Evolutionary conservation across 164 flowering plant genomes (phyloP).

Genomic region (Magnolia changhungtana): DNA sequence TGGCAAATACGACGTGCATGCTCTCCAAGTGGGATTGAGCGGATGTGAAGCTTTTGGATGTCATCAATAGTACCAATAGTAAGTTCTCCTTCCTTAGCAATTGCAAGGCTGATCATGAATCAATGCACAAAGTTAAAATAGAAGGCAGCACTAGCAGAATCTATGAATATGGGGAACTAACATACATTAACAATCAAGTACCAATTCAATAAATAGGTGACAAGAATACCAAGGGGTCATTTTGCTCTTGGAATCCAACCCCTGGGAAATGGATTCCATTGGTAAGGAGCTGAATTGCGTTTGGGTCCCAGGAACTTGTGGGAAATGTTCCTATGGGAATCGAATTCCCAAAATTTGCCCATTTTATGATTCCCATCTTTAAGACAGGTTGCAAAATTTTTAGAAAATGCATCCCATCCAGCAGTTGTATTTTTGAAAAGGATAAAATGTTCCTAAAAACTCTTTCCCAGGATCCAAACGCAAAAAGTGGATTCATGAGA

Average conservation of each 20-base stretch:
- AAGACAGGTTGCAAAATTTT: too few species aligned
- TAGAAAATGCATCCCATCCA: too few species aligned
- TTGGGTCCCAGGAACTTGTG: background rate
- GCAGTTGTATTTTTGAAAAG: too few species aligned
- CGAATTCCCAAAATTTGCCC: too few species aligned
- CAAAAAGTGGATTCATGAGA: too few species aligned
- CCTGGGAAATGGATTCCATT: background rate
- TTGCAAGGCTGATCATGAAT: slow-evolving; percentile 72
- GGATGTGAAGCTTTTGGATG: slow-evolving; percentile 97
- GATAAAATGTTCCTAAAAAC: too few species aligned
- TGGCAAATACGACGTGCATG: slow-evolving; percentile 94
- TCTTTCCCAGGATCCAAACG: too few species aligned
- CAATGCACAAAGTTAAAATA: slow-evolving; percentile 2
- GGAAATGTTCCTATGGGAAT: too few species aligned
- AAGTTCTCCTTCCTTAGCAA: slow-evolving; percentile 98
- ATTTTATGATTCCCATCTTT: too few species aligned
- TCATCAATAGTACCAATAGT: slow-evolving; percentile 97
- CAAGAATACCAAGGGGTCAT: background rate
- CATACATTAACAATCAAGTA: background rate
- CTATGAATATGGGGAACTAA: background rate
- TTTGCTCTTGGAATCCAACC: background rate
- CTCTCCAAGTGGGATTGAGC: slow-evolving; percentile 93
- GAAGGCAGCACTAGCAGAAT: background rate
- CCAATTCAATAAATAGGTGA: background rate
- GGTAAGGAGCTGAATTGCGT: background rate